Conservation (phyloP, 2,329 filamentous ascomycete species). For the Epichloe hybrida region DNA sequence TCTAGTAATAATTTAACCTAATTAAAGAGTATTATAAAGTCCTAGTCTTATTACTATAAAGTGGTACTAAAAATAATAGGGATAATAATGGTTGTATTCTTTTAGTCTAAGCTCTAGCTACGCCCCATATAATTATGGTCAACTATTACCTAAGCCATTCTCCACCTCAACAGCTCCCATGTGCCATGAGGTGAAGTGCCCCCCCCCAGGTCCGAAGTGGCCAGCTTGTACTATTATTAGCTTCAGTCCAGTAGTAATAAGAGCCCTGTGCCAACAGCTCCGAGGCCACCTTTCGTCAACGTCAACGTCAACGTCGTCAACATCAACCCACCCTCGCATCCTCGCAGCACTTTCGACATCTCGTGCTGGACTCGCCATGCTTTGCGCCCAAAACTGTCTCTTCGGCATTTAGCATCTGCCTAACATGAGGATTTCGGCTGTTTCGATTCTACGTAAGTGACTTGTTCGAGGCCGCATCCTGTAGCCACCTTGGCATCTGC, state of each 20-base stretch:
- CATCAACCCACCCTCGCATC: background rate
- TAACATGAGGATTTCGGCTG: constrained; percentile 26
- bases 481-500: constrained; percentile 7
- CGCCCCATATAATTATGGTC: too few relatives aligned
- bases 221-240: constrained; percentile 6
- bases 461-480: constrained; percentile 2
- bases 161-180: too few relatives aligned
- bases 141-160: too few relatives aligned
- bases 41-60: too few relatives aligned
- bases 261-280: background rate
- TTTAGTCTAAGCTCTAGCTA: too few relatives aligned
- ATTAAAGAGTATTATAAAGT: too few relatives aligned
- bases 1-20: too few relatives aligned
- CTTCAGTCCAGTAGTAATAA: background rate
- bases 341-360: background rate
- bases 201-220: constrained; percentile 4
- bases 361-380: constrained; percentile 15
- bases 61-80: too few relatives aligned
- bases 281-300: background rate
- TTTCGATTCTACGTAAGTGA: constrained; percentile 30
- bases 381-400: constrained; percentile 9
- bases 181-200: too few relatives aligned
- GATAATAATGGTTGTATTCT: too few relatives aligned
- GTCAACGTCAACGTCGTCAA: background rate
- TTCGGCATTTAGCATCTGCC: constrained; percentile 22